These are phyloP conservation scores for Cyberlindnera amylophila DNA, from an alignment of 805 yeast species.

Conservation along the genomic window DNA sequence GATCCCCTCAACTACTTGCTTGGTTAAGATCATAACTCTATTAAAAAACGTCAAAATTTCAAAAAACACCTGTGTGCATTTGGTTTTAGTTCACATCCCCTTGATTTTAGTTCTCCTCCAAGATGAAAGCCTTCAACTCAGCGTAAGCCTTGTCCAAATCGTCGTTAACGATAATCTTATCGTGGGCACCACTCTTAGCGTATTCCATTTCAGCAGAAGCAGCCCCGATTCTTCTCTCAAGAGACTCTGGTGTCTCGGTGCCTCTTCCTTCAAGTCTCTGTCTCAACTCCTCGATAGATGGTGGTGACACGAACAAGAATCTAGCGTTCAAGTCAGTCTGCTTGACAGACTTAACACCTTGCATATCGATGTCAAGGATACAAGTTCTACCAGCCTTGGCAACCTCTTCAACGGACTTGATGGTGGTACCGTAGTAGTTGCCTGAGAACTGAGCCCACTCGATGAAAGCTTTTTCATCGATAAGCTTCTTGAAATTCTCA, in stretches of 20 bases:
- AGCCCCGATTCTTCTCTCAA: slow-evolving; percentile 79
- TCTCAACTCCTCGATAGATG: slow-evolving; percentile 75
- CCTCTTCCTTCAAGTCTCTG: slow-evolving; percentile 84
- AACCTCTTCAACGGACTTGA: slow-evolving; percentile 70
- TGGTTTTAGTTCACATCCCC: slow-evolving; percentile 25
- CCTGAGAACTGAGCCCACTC: slow-evolving; percentile 99
- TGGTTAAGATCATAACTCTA: too few species aligned
- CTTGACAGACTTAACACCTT: slow-evolving; percentile 94
- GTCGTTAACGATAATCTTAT: slow-evolving; percentile 82
- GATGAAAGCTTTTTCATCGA: slow-evolving; percentile 72
- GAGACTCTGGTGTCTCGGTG: slow-evolving; percentile 85
- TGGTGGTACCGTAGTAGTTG: slow-evolving; percentile 93
- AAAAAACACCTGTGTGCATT: background rate
- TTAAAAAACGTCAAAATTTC: too few species aligned
- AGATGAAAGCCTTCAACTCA: slow-evolving; percentile 75
- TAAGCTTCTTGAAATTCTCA: slow-evolving; percentile 73
- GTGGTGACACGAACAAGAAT: slow-evolving; percentile 87
- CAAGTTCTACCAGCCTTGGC: slow-evolving; percentile 65
- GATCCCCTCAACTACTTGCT: slow-evolving; percentile 21
- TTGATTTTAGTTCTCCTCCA: slow-evolving; percentile 31
- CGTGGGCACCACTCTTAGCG: slow-evolving; percentile 90
- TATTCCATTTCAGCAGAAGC: slow-evolving; percentile 88
- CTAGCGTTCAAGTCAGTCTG: slow-evolving; percentile 77
- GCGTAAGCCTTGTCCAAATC: slow-evolving; percentile 84
- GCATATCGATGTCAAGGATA: slow-evolving; percentile 97